Percentiles rank a stretch among this genome's conserved stretches.
These are phyloP conservation scores for Globisporangium takayamanum DNA, from an alignment of 352 stramenopile genomes.

Conservation along the genomic window DNA sequence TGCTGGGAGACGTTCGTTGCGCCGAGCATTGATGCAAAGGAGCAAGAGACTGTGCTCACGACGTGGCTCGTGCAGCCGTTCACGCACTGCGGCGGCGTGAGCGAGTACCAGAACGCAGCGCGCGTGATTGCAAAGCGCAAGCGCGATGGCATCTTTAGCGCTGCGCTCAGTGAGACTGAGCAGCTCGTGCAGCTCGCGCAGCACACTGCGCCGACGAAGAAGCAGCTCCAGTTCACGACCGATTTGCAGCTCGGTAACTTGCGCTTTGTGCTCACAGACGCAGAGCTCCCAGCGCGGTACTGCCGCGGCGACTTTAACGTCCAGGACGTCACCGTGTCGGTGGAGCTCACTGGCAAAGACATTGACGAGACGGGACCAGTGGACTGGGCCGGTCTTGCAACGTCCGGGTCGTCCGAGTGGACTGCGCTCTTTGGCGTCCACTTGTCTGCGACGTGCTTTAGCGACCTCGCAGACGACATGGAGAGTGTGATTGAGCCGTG, in stretches of 20 bases:
- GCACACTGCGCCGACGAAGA: slow-evolving; percentile 36
- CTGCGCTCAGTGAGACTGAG: slow-evolving; percentile 41
- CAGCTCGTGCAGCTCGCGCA: slow-evolving; percentile 46
- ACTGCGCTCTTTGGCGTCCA: slow-evolving; percentile 57
- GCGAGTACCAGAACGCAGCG: slow-evolving; percentile 61
- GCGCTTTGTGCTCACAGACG: slow-evolving; percentile 52
- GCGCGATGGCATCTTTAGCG: slow-evolving; percentile 55
- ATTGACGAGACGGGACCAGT: slow-evolving; percentile 47
- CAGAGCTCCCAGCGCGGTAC: slow-evolving; percentile 42
- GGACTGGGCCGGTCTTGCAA: slow-evolving; percentile 47
- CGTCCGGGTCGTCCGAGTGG: slow-evolving; percentile 51
- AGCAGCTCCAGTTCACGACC: slow-evolving; percentile 45
- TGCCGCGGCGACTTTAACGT: slow-evolving; percentile 63
- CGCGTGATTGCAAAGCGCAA: slow-evolving; percentile 63
- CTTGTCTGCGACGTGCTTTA: slow-evolving; percentile 65
- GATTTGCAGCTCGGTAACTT: slow-evolving; percentile 63
- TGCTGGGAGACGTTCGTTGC: slow-evolving; percentile 55
- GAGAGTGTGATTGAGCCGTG: slow-evolving; percentile 70
- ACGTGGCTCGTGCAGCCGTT: slow-evolving; percentile 57
- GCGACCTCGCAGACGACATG: slow-evolving; percentile 60
- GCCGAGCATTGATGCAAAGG: slow-evolving; percentile 29
- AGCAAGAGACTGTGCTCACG: slow-evolving; percentile 29
- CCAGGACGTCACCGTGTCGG: slow-evolving; percentile 48
- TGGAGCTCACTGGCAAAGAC: slow-evolving; percentile 42
- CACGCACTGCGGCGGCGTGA: slow-evolving; percentile 59